Evolutionary conservation across 106 monocot species (phyloP), one percentile per base, ranked within the genome.

Genomic region (Gastrodia elata): DNA sequence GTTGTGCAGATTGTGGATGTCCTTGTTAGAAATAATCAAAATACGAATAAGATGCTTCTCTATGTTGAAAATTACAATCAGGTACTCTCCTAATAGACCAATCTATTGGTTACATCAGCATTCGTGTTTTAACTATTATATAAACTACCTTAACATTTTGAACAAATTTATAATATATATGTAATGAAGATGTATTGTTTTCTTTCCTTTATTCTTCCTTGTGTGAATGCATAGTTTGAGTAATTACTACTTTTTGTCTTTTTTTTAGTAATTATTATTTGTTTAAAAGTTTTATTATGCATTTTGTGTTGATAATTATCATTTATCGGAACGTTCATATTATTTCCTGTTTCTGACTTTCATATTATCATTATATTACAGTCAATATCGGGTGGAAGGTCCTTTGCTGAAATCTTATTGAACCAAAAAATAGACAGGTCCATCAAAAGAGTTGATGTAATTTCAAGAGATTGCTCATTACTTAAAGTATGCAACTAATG

Each of bases 31-130:
- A 88, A 82, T 68, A 71, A 74, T 61, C 73, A 82, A 71, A 82
- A 71, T 56, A 76, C 56, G 69, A 57, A 78, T 27, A 92, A 87
- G 70, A 93, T 87, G 88, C 80, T 97, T 76, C 68, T 84, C 10
- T 93, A 88, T 86, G 84, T 79, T 68, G 97, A 97, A 79, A 97
- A 97, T 74, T 86, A 97, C 58, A 90, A 79, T 79, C 97, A 97
- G 92, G 96, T 95, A 78, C 67, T n/a, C 16, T 67, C 5, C 5
- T 67, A 18, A 14, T 16, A 20, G 35, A 67, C 3, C 37, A 16
- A 5, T 30, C 16, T 67, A 35, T 34, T 67, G 30, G 5, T 18
- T 18, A 10, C 15, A 0, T 67, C 35, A 37, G 1, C 36, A 37
- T 37, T 67, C 33, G 37, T 18, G 20, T 52, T 52, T 52, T 52